A percentile compares a stretch with the other conserved stretches of the same genome.
Conservation (phyloP, 805 yeast species). For the Starmerella bombicola region DNA sequence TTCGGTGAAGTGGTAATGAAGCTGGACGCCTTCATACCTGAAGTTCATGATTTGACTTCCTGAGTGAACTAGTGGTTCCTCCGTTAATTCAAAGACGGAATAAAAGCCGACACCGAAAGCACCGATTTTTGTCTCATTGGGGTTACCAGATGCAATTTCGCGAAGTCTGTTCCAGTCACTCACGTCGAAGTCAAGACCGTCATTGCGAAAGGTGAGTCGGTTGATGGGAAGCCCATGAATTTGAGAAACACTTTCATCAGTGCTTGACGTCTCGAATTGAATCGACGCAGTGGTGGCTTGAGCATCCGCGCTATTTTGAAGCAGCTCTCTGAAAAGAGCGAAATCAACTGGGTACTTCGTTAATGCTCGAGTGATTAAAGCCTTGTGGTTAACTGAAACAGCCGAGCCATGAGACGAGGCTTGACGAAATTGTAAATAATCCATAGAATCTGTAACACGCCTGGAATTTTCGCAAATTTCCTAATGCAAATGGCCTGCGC, state of each 20-base stretch:
- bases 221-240: slow-evolving; percentile 25
- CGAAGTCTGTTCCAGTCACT: slow-evolving; percentile 32
- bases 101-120: slow-evolving; percentile 44
- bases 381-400: slow-evolving; percentile 32
- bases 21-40: slow-evolving; percentile 31
- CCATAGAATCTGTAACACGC: slow-evolving; percentile 15
- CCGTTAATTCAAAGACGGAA: slow-evolving; percentile 68
- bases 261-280: slow-evolving; percentile 20
- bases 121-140: slow-evolving; percentile 34
- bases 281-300: slow-evolving; percentile 28
- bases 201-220: slow-evolving; percentile 23
- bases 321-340: slow-evolving; percentile 32
- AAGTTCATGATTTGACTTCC: slow-evolving; percentile 31
- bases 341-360: slow-evolving; percentile 35
- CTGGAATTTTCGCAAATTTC: too few relatives aligned
- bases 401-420: slow-evolving; percentile 21
- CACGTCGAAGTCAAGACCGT: slow-evolving; percentile 28
- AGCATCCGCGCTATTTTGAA: slow-evolving; percentile 35
- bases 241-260: slow-evolving; percentile 14
- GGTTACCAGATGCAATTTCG: slow-evolving; percentile 35
- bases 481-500: too few relatives aligned
- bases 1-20: slow-evolving; percentile 26
- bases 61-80: slow-evolving; percentile 56
- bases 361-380: slow-evolving; percentile 33
- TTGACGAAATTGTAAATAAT: slow-evolving; percentile 20